Evolutionary conservation across 495 filamentous ascomycete genomes (phyloP).

Genomic region (Corynascus novoguineensis): DNA sequence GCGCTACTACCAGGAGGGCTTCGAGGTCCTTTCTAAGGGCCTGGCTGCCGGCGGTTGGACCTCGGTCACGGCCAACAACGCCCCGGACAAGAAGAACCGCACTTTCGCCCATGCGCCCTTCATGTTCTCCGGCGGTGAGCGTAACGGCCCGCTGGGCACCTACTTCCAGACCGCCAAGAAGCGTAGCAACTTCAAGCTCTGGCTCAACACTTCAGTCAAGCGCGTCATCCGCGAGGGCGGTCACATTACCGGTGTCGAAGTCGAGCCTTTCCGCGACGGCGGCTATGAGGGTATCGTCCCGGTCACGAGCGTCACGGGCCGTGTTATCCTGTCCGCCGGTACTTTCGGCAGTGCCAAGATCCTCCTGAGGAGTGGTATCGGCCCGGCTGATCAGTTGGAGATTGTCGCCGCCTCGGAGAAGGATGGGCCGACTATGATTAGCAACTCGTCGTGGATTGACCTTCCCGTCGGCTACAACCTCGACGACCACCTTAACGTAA

Average conservation of each 20-base stretch:
- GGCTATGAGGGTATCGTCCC: slow-evolving; percentile 56
- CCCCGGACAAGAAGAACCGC: slow-evolving; percentile 60
- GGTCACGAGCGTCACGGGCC: slow-evolving; percentile 53
- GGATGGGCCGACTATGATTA: slow-evolving; percentile 51
- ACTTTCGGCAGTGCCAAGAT: slow-evolving; percentile 71
- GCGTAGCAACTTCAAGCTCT: slow-evolving; percentile 61
- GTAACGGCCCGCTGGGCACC: slow-evolving; percentile 67
- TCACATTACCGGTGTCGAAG: slow-evolving; percentile 61
- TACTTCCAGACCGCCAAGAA: slow-evolving; percentile 61
- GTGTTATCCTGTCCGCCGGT: slow-evolving; percentile 64
- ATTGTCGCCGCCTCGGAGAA: slow-evolving; percentile 47
- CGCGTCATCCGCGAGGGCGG: slow-evolving; percentile 58
- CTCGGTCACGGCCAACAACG: slow-evolving; percentile 53
- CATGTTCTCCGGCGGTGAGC: slow-evolving; percentile 62
- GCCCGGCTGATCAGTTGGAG: slow-evolving; percentile 56
- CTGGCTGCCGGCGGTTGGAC: slow-evolving; percentile 56
- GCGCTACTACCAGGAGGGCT: slow-evolving; percentile 62
- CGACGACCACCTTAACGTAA: slow-evolving; percentile 62
- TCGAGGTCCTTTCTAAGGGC: slow-evolving; percentile 52
- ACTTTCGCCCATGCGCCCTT: slow-evolving; percentile 61
- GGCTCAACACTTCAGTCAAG: slow-evolving; percentile 59
- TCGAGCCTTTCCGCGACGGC: slow-evolving; percentile 50
- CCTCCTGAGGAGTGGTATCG: slow-evolving; percentile 57
- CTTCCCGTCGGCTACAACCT: slow-evolving; percentile 71
- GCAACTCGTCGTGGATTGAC: slow-evolving; percentile 56